Evolutionary conservation across 2,329 filamentous ascomycete genomes (phyloP).

Genomic region (Ciborinia camelliae): DNA sequence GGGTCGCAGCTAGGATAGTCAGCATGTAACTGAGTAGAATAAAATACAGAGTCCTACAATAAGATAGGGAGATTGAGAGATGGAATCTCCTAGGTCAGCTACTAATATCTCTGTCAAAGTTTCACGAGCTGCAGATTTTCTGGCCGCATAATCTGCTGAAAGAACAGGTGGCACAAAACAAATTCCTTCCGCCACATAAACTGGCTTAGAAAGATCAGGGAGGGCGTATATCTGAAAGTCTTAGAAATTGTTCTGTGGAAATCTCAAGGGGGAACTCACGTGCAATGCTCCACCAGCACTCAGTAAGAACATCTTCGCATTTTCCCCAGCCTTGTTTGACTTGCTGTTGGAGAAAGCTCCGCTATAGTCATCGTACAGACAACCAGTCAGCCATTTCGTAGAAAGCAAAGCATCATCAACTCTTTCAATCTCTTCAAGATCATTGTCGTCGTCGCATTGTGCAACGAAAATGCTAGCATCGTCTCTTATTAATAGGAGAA

Average conservation of each 20-base stretch:
- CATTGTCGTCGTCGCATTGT: slow-evolving; percentile 74
- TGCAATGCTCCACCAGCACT: slow-evolving; percentile 70
- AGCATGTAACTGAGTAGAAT: slow-evolving; percentile 4
- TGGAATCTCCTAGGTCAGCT: slow-evolving; percentile 76
- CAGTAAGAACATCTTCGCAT: slow-evolving; percentile 72
- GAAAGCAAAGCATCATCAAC: slow-evolving; percentile 53
- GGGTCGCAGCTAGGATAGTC: slow-evolving; percentile 61
- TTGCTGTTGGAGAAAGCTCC: slow-evolving; percentile 50
- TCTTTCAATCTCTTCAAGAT: slow-evolving; percentile 77
- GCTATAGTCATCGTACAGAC: slow-evolving; percentile 69
- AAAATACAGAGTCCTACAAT: slow-evolving; percentile 56
- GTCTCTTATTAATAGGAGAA: slow-evolving; percentile 76
- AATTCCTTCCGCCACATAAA: slow-evolving; percentile 74
- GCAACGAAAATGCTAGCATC: slow-evolving; percentile 78
- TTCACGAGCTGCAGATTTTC: slow-evolving; percentile 70
- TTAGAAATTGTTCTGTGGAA: slow-evolving; percentile 19
- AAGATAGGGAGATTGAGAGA: slow-evolving; percentile 69
- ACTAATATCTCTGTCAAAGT: slow-evolving; percentile 75
- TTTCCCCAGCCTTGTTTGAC: slow-evolving; percentile 44
- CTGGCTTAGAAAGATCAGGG: slow-evolving; percentile 65
- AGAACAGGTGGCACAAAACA: slow-evolving; percentile 74
- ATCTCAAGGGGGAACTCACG: slow-evolving; percentile 48
- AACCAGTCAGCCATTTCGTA: slow-evolving; percentile 78
- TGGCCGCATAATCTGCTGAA: slow-evolving; percentile 65
- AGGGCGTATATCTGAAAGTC: slow-evolving; percentile 66